Evolutionary conservation across 78 protist species (phyloP), one percentile per base, ranked within the genome.

Genomic region (Polysphondylium violaceum): DNA sequence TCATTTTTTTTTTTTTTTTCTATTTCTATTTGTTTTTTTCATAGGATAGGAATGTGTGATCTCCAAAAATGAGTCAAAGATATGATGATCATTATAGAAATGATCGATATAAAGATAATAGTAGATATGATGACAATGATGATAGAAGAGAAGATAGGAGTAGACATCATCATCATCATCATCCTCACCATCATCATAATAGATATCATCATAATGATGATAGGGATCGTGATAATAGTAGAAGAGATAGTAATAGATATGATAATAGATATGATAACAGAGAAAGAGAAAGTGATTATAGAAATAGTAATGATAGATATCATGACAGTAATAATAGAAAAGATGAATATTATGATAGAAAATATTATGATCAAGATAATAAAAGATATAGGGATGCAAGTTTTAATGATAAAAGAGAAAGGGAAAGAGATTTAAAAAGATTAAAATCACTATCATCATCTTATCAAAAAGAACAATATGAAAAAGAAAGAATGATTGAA

Each of bases 1-100:
- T 59, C 29, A 17, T 29, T 61, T 60, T 60, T 16, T 60, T 60
- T 60, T 61, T 61, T 58, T 58, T 58, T 58, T 58, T 58, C 0
- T 58, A 27, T 58, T 58, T 23, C 1, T 21, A 59, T 31, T 61
- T 31, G 11, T 29, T 12, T 60, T 31, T 29, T 60, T 60, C 31
- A 3, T 61, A 33, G 6, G n/a, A n/a, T n/a, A n/a, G n/a, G n/a
- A n/a, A n/a, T n/a, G n/a, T n/a, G n/a, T n/a, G n/a, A n/a, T n/a
- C n/a, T n/a, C n/a, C n/a, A n/a, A n/a, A n/a, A n/a, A n/a, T n/a
- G n/a, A n/a, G n/a, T n/a, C n/a, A n/a, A n/a, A n/a, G n/a, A n/a
- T n/a, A n/a, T n/a, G n/a, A n/a, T n/a, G n/a, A n/a, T n/a, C n/a
- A n/a, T n/a, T n/a, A n/a, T n/a, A 78, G 25, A 29, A 33, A 75